phyloP scores from a whole-genome alignment of 441 rosid species.

The Iberis amara region DNA sequence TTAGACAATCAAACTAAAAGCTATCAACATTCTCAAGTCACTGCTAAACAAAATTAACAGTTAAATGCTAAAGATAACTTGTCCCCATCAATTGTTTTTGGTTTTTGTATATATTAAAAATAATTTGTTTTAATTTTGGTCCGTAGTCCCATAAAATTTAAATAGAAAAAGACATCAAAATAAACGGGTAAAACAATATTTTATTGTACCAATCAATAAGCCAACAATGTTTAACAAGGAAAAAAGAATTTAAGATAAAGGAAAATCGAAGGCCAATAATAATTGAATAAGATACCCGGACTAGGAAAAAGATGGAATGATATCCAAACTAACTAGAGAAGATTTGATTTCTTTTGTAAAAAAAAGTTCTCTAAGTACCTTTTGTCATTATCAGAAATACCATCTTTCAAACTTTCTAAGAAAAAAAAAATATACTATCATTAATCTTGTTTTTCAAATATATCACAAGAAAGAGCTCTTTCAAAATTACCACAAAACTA shows the following conservation, averaged over 20 bases:
- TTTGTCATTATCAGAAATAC: too few relatives aligned
- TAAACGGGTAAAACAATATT: not conserved
- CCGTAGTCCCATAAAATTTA: conserved; percentile 15
- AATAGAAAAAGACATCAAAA: conserved; percentile 13
- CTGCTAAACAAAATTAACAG: too few relatives aligned
- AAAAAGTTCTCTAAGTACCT: too few relatives aligned
- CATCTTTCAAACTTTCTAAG: too few relatives aligned
- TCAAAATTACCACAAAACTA: too few relatives aligned
- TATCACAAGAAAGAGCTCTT: too few relatives aligned
- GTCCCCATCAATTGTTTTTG: not conserved
- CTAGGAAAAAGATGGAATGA: not conserved
- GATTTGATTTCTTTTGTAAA: too few relatives aligned
- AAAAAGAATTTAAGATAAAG: not conserved
- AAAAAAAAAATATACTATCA: too few relatives aligned
- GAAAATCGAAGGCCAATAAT: not conserved
- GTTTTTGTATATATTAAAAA: too few relatives aligned
- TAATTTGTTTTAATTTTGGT: conserved; percentile 5
- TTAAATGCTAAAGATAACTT: too few relatives aligned
- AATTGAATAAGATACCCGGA: not conserved
- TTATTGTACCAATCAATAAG: not conserved
- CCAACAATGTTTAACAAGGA: not conserved
- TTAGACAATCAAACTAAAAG: not conserved
- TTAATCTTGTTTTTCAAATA: too few relatives aligned
- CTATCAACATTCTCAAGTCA: conserved; percentile 4
- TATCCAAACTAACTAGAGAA: not conserved